Evolutionary conservation across 768 basidiomycete genomes (phyloP).

Genomic region (Leucocoprinus birnbaumii): DNA sequence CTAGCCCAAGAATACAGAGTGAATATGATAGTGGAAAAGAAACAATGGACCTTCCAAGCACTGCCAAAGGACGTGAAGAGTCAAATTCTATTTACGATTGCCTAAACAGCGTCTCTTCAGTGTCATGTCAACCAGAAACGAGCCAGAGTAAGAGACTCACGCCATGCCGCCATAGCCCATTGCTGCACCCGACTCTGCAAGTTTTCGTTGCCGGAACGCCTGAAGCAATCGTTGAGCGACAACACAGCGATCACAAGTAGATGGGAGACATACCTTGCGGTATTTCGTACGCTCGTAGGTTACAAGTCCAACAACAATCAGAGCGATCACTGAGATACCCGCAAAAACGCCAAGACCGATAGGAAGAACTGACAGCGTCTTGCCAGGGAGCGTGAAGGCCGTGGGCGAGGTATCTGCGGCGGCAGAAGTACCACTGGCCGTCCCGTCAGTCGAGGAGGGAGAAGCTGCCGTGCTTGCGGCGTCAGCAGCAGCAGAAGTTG

Average conservation of each 20-base stretch:
- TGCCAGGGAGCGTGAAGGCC: conserved; percentile 67
- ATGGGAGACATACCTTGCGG: conserved; percentile 57
- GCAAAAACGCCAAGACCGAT: conserved; percentile 84
- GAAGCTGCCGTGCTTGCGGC: conserved; percentile 16
- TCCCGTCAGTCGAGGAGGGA: conserved; percentile 16
- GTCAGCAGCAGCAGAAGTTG: conserved; percentile 12
- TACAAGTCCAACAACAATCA: conserved; percentile 80
- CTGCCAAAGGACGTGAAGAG: not conserved
- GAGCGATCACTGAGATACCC: conserved; percentile 79
- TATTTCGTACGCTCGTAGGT: conserved; percentile 88
- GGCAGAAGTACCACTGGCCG: conserved; percentile 26
- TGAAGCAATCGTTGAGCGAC: conserved; percentile 23
- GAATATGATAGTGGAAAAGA: not conserved
- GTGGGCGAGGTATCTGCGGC: conserved; percentile 31
- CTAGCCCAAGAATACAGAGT: conserved; percentile 10
- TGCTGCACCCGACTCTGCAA: conserved; percentile 57
- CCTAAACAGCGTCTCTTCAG: not conserved
- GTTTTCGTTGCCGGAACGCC: conserved; percentile 74
- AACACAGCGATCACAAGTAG: not conserved
- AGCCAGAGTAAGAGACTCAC: not conserved
- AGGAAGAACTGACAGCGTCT: conserved; percentile 69
- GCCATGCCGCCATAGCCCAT: conserved; percentile 56
- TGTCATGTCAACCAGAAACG: not conserved
- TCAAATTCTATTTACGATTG: conserved; percentile 10
- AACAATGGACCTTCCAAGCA: not conserved